A percentile compares a stretch with the other conserved stretches of the same genome.
phyloP scores from a whole-genome alignment of 345 rosid species.

The Physaria fendleri region DNA sequence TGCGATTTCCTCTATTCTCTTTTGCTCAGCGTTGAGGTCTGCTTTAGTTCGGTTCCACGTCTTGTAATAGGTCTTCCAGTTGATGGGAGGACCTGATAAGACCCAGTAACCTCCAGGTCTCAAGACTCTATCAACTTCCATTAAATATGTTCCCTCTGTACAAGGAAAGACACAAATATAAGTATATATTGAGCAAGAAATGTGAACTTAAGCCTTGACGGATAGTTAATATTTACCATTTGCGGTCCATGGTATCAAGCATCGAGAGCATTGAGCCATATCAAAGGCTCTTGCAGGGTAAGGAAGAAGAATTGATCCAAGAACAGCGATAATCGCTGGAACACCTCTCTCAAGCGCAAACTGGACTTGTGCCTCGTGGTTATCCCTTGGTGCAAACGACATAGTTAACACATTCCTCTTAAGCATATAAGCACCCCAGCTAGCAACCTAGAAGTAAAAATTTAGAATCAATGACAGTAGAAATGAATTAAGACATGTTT shows the following conservation, averaged over 20 bases:
- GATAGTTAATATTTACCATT: too few relatives aligned
- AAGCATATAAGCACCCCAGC: slow-evolving; percentile 62
- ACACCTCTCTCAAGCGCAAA: slow-evolving; percentile 72
- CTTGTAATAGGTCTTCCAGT: slow-evolving; percentile 45
- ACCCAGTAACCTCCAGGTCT: slow-evolving; percentile 74
- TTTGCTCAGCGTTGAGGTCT: slow-evolving; percentile 55
- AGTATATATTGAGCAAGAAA: neutral
- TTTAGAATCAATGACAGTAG: too few relatives aligned
- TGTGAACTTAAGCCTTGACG: neutral
- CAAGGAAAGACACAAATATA: slow-evolving; percentile 15
- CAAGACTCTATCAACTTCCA: slow-evolving; percentile 68
- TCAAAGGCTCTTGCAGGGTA: slow-evolving; percentile 40
- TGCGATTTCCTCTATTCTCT: slow-evolving; percentile 54
- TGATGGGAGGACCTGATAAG: slow-evolving; percentile 61
- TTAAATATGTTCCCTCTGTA: slow-evolving; percentile 59
- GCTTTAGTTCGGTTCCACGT: slow-evolving; percentile 50
- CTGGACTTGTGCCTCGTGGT: slow-evolving; percentile 68
- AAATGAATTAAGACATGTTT: too few relatives aligned
- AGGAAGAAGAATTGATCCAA: slow-evolving; percentile 54
- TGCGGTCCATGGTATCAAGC: slow-evolving; percentile 60
- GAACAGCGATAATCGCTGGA: slow-evolving; percentile 63
- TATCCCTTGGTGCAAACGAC: slow-evolving; percentile 70
- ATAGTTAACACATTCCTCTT: slow-evolving; percentile 54
- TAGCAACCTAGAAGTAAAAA: slow-evolving; percentile 49
- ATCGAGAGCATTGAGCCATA: slow-evolving; percentile 54